A percentile compares a stretch with the other conserved stretches of the same genome.
Conservation (phyloP, 2,329 filamentous ascomycete genomes). For the Diaporthe amygdali region DNA sequence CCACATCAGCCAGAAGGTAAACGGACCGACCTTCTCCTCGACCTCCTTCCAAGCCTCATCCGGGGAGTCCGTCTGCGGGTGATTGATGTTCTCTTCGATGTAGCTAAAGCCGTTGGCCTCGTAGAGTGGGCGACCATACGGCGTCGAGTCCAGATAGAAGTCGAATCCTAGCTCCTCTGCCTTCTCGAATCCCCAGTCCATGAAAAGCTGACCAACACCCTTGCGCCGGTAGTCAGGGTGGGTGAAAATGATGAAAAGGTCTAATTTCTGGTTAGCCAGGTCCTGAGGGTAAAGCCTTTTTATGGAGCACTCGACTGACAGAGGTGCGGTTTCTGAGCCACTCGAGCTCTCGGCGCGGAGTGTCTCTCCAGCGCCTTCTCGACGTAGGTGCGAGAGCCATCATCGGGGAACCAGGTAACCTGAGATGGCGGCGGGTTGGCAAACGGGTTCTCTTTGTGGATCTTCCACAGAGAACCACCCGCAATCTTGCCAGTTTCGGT, state of each 20-base stretch:
- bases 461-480: constrained; percentile 36
- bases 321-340: constrained; percentile 7
- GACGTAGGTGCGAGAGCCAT: constrained; percentile 29
- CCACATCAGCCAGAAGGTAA: constrained; percentile 32
- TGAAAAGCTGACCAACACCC: constrained; percentile 30
- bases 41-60: constrained; percentile 32
- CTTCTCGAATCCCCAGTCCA: constrained; percentile 32
- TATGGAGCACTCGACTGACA: neutral
- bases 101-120: constrained; percentile 30
- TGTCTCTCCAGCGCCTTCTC: constrained; percentile 28
- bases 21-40: constrained; percentile 46
- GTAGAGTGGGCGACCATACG: constrained; percentile 28
- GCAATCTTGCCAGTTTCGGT: constrained; percentile 33
- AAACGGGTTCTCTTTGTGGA: constrained; percentile 36
- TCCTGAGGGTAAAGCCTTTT: neutral
- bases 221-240: constrained; percentile 30
- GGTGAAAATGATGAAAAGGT: constrained; percentile 33
- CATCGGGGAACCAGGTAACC: constrained; percentile 39
- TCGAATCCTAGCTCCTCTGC: constrained; percentile 30
- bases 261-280: constrained; percentile 4
- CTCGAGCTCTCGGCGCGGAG: neutral
- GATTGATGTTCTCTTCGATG: constrained; percentile 30
- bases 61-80: constrained; percentile 27
- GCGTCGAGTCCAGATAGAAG: constrained; percentile 32
- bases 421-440: constrained; percentile 18